Evolutionary conservation across 352 stramenopile species (phyloP).

Genomic region (Phytophthora hibernalis): DNA sequence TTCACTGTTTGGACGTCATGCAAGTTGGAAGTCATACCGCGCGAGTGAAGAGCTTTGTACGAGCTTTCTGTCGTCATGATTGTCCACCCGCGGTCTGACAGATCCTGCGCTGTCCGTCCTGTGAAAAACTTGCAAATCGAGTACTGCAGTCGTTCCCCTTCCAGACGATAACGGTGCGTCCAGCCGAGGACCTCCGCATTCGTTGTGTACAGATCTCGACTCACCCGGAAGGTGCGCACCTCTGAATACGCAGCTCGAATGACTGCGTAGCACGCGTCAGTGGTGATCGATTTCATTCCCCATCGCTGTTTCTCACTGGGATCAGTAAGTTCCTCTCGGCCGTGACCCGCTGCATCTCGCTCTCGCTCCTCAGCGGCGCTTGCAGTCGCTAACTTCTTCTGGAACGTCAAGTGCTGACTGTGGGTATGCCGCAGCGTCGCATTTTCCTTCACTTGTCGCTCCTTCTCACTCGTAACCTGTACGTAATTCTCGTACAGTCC

Average conservation of each 20-base stretch:
- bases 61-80: constrained; percentile 44
- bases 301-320: constrained; percentile 12
- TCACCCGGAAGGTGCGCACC: constrained; percentile 34
- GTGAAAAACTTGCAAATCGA: constrained; percentile 50
- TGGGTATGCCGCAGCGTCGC: constrained; percentile 28
- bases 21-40: constrained; percentile 36
- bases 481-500: constrained; percentile 33
- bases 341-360: background rate
- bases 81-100: constrained; percentile 41
- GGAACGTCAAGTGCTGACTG: constrained; percentile 39
- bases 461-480: constrained; percentile 39
- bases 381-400: constrained; percentile 24
- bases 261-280: constrained; percentile 43
- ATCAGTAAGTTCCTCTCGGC: constrained; percentile 6
- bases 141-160: constrained; percentile 40
- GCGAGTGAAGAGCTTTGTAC: constrained; percentile 45
- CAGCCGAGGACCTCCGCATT: constrained; percentile 47
- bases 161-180: constrained; percentile 43
- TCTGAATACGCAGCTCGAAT: constrained; percentile 42
- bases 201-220: constrained; percentile 34
- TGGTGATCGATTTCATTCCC: constrained; percentile 31
- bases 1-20: constrained; percentile 44
- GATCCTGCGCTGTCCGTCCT: constrained; percentile 24
- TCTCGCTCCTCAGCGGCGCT: constrained; percentile 18
- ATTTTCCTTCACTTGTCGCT: constrained; percentile 41